phyloP scores from a whole-genome alignment of 2,329 filamentous ascomycete genomes.

The Sarocladium oryzae region DNA sequence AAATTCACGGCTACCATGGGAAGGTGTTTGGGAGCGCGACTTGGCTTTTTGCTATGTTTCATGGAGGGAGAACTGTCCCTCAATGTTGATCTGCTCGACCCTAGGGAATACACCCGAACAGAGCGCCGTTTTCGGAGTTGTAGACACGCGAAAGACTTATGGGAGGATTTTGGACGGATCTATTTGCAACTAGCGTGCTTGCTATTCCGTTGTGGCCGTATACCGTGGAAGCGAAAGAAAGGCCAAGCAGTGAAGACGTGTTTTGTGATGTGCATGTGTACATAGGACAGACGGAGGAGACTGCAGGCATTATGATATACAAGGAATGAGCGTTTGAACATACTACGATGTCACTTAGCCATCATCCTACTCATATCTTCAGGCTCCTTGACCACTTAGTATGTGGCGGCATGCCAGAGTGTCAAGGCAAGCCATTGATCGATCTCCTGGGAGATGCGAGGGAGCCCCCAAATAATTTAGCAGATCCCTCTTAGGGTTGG shows the following conservation, averaged over 20 bases:
- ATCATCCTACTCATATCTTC: no score
- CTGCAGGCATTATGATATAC: no score
- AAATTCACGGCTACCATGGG: not conserved
- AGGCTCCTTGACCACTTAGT: no score
- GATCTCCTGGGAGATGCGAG: no score
- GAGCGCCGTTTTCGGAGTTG: no score
- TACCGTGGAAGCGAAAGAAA: not conserved
- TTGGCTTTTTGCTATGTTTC: not conserved
- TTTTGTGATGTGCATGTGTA: not conserved
- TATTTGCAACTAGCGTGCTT: not conserved
- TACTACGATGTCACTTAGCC: not conserved
- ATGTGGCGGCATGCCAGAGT: no score
- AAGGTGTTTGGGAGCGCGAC: not conserved
- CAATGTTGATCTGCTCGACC: not conserved
- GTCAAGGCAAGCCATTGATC: no score
- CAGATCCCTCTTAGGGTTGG: no score
- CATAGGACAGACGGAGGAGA: not conserved
- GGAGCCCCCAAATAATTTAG: no score
- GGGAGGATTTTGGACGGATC: not conserved
- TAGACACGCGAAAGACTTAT: no score
- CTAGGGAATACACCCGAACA: no score
- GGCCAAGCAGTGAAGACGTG: not conserved
- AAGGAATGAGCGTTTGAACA: constrained; percentile 4
- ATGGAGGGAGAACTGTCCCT: not conserved
- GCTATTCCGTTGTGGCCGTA: not conserved